Base-by-base conservation (phyloP, 768 basidiomycete species). In the Macrocybe gigantea region DNA sequence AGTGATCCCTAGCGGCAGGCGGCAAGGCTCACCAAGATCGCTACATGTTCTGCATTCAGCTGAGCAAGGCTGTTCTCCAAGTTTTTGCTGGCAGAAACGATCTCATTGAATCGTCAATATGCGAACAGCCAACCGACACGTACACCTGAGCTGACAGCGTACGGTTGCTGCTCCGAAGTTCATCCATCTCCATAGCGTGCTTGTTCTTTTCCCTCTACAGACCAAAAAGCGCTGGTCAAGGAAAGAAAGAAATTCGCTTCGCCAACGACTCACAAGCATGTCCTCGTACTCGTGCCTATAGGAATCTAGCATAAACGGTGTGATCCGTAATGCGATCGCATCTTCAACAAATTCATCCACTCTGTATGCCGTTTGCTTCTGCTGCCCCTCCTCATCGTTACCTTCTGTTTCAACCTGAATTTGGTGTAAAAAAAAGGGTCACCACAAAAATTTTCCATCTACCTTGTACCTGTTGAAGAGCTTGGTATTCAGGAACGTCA, bases 281-380 rank as follows among this genome's bases (percentile, higher is more conserved):
- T 95, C 93, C 53, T 89, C 82, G 60, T 93, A 95, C 67, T 96
- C 93, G 46, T 83, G 87, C 32, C 84, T 79, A 61, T 90, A 95
- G 13, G 81, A 76, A 59, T 97, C 95, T 36, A 98, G 73, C 91
- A 94, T 93, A 67, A 98, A 94, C 0, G 96, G 91, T 4, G 94
- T 96, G 54, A 99, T 92, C 52, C 78, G 78, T 56, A 96, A 67
- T 14, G 82, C 80, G 49, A 90, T 81, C 6, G 94, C 88, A 58
- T 98, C 93, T 48, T 81, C 75, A 5, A 98, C 86, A 63, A 97
- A 94, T 38, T 83, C 81, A 55, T 94, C 80, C 7, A 88, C 83
- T 41, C 74, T 72, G 56, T 91, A 90, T 60, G 65, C 64, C 47
- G 62, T 58, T 31, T 63, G 62, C 5, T 52, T 42, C 41, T 10